These are phyloP conservation scores for Alternaria brassicae DNA, from an alignment of 2,329 filamentous ascomycete genomes.

Conservation along the genomic window DNA sequence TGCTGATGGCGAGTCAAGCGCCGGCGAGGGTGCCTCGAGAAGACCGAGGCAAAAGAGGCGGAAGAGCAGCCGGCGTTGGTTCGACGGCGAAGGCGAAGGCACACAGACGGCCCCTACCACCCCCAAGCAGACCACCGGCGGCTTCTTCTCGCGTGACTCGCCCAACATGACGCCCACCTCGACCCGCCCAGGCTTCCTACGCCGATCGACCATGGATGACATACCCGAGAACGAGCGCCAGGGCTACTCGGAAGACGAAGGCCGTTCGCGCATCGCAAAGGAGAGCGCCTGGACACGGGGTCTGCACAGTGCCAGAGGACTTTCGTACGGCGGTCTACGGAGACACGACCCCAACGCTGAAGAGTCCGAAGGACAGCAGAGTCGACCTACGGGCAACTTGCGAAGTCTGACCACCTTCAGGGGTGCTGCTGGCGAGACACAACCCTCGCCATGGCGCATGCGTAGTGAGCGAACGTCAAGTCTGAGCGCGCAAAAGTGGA, in stretches of 20 bases:
- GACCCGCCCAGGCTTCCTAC: constrained; percentile 59
- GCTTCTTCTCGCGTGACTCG: constrained; percentile 57
- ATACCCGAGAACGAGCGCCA: constrained; percentile 56
- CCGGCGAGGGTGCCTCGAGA: constrained; percentile 66
- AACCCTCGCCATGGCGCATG: constrained; percentile 53
- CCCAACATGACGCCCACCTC: constrained; percentile 43
- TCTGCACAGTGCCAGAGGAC: constrained; percentile 55
- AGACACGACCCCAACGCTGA: constrained; percentile 45
- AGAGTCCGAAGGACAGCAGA: constrained; percentile 40
- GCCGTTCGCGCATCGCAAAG: constrained; percentile 56
- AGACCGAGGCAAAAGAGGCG: constrained; percentile 61
- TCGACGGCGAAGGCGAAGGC: constrained; percentile 54
- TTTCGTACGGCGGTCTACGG: constrained; percentile 54
- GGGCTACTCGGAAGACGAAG: constrained; percentile 60
- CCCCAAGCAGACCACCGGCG: constrained; percentile 61
- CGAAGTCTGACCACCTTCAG: constrained; percentile 57
- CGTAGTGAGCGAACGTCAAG: constrained; percentile 57
- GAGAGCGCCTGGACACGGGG: constrained; percentile 56
- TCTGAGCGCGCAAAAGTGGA: constrained; percentile 79
- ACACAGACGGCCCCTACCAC: constrained; percentile 73
- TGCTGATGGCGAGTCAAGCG: constrained; percentile 85
- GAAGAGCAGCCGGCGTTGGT: constrained; percentile 68
- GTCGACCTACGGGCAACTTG: constrained; percentile 52
- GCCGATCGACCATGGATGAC: constrained; percentile 58
- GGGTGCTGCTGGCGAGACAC: constrained; percentile 46